Conservation (phyloP, 352 stramenopile genomes). For the Plasmopara halstedii region DNA sequence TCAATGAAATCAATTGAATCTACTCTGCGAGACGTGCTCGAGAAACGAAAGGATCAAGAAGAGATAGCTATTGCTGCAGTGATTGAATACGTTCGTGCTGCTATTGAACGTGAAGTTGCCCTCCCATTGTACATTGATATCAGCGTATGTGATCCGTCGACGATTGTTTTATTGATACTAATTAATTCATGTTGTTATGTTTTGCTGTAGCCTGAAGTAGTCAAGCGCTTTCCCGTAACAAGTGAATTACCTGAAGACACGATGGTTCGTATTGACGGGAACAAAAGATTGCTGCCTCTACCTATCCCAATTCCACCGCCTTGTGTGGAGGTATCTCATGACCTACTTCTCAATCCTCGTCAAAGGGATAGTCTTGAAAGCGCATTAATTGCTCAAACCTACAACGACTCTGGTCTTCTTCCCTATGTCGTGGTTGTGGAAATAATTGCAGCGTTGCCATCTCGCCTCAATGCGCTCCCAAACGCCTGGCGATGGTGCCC, state of each 20-base stretch:
- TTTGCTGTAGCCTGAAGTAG: conserved; percentile 28
- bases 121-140: conserved; percentile 54
- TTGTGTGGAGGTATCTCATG: conserved; percentile 35
- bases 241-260: conserved; percentile 54
- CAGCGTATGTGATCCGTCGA: conserved; percentile 29
- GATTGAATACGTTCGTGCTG: conserved; percentile 35
- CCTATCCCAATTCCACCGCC: conserved; percentile 19
- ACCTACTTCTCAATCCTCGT: conserved; percentile 35
- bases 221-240: conserved; percentile 46
- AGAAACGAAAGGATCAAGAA: conserved; percentile 39
- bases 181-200: conserved; percentile 1
- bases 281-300: conserved; percentile 31
- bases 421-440: conserved; percentile 28
- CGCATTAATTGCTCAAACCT: conserved; percentile 9
- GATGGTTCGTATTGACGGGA: too few relatives aligned
- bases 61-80: conserved; percentile 36
- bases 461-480: conserved; percentile 31
- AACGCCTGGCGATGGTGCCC: conserved; percentile 30
- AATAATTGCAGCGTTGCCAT: conserved; percentile 23
- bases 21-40: conserved; percentile 34
- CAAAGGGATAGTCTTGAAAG: conserved; percentile 26
- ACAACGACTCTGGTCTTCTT: conserved; percentile 15
- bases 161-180: not conserved
- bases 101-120: conserved; percentile 54
- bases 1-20: conserved; percentile 43